Evolutionary conservation across 1,284 basidiomycete genomes (phyloP), one percentile per base, ranked within the genome.

Genomic region (Schizopora paradoxa): DNA sequence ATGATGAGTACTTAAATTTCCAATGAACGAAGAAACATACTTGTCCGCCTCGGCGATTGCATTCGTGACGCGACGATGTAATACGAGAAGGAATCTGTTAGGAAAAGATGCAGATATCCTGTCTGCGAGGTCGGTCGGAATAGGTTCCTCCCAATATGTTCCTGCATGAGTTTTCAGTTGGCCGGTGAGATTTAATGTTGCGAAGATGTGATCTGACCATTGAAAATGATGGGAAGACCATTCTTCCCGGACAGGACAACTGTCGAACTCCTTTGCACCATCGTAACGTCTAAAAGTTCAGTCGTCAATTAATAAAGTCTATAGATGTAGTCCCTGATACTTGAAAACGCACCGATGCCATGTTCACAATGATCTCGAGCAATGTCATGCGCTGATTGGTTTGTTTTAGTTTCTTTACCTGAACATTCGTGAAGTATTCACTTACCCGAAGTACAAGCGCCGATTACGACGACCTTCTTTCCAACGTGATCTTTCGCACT

Each of bases 191-290:
- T 14, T 21, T 11, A 25, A 25, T 7, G 5, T 26, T 13, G 22
- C 33, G 23, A 11, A 18, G 37, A 28, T 27, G 21, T 4, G n/a
- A n/a, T 36, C 41, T 32, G 27, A 58, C 65, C 47, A 45, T 61
- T 54, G 43, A 72, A 59, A 48, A 66, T 60, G 6, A 55, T 62
- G 11, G 60, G 63, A 61, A 63, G 64, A 49, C 67, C 75, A 54
- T 65, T 66, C 62, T 63, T 69, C 36, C 66, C 72, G 50, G 58
- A 69, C 73, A 84, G 77, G 54, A 85, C 63, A 57, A 78, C 82
- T 6, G 78, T 84, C 3, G 76, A 70, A 25, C 69, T 69, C 21
- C 82, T 69, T 60, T 86, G 83, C 48, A 74, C 72, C 65, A 84
- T 76, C 2, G 79, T 81, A 3, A 79, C 70, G 38, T 76, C 74